A percentile compares a stretch with the other conserved stretches of the same genome.
Conservation (phyloP, 2,329 filamentous ascomycete species). For the Sporothrix brunneoviolacea region DNA sequence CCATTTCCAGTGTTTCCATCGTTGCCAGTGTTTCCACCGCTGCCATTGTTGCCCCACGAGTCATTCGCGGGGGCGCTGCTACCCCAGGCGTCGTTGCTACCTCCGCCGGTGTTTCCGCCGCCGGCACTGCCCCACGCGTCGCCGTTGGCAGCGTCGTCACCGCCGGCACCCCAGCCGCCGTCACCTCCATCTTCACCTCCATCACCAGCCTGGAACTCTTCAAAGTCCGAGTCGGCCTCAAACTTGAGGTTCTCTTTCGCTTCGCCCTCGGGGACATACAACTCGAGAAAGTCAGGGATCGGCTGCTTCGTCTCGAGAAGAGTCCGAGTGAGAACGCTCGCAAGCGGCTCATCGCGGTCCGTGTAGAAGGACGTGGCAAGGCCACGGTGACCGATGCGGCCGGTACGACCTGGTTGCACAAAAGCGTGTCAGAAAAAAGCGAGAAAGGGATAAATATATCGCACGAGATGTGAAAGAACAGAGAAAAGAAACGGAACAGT, state of each 20-base stretch:
- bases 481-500: conserved; percentile 20
- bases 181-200: conserved; percentile 18
- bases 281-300: conserved; percentile 74
- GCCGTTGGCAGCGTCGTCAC: background rate
- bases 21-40: background rate
- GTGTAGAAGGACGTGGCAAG: conserved; percentile 86
- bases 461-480: background rate
- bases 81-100: too few relatives aligned
- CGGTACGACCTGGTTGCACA: conserved; percentile 65
- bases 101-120: too few relatives aligned
- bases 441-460: background rate
- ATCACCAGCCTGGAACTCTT: conserved; percentile 22
- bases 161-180: conserved; percentile 23
- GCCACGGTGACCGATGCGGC: conserved; percentile 82
- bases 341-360: conserved; percentile 67
- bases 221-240: conserved; percentile 49
- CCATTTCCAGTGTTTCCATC: too few relatives aligned
- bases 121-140: conserved; percentile 16
- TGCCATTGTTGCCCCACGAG: conserved; percentile 5
- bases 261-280: conserved; percentile 52
- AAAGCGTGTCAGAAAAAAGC: conserved; percentile 15
- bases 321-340: conserved; percentile 67
- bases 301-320: conserved; percentile 72
- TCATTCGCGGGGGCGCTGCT: background rate
- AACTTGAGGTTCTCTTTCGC: conserved; percentile 43